phyloP scores from a whole-genome alignment of 2,329 filamentous ascomycete species.

The Clarireedia monteithiana region DNA sequence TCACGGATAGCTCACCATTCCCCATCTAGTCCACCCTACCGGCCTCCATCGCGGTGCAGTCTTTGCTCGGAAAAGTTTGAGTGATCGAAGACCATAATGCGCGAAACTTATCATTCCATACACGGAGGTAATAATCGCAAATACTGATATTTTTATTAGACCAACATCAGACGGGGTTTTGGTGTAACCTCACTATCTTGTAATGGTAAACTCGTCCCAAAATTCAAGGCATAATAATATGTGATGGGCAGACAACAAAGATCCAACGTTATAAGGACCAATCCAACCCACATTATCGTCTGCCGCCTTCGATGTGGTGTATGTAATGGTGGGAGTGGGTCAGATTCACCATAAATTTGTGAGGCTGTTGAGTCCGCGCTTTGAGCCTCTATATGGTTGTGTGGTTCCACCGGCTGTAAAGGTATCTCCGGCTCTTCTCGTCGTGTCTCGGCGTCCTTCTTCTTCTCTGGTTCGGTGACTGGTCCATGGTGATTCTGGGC shows the following conservation, averaged over 20 bases:
- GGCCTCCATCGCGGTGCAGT: conserved; percentile 19
- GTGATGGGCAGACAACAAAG: conserved; percentile 21
- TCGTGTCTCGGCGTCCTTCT: not conserved
- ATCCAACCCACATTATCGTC: conserved; percentile 14
- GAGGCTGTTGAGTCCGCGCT: not conserved
- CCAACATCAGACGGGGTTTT: not conserved
- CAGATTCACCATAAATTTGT: conserved; percentile 5
- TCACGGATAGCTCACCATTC: conserved; percentile 15
- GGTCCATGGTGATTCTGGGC: not conserved
- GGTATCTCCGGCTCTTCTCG: not conserved
- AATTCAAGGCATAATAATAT: conserved; percentile 24
- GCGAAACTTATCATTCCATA: conserved; percentile 24
- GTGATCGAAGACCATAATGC: conserved; percentile 21
- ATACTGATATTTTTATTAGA: conserved; percentile 13
- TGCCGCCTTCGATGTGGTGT: conserved; percentile 20
- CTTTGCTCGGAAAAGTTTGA: conserved; percentile 20
- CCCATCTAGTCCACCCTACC: conserved; percentile 25
- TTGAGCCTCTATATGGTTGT: not conserved
- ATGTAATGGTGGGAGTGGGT: conserved; percentile 19
- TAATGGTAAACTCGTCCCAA: conserved; percentile 17
- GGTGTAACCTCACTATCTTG: conserved; percentile 18
- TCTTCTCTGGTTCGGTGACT: not conserved
- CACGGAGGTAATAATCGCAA: conserved; percentile 22
- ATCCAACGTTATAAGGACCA: conserved; percentile 17
- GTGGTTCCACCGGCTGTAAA: not conserved